These are phyloP conservation scores for Tetrahymena malaccensis DNA, from an alignment of 73 alveolate genomes.

Conservation along the genomic window DNA sequence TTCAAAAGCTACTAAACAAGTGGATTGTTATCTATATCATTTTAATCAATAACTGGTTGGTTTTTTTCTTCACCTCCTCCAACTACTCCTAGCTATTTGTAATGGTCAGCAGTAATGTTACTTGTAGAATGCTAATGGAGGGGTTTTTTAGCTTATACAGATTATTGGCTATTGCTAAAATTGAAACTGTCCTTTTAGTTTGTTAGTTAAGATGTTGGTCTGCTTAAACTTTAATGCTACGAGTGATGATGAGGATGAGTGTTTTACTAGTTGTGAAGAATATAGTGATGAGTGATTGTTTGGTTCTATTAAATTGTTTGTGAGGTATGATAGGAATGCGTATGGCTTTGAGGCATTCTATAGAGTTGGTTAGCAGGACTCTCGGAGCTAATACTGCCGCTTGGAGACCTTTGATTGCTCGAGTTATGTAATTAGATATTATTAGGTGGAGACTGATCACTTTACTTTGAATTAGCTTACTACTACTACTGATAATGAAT, in stretches of 20 bases:
- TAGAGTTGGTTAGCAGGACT: not conserved
- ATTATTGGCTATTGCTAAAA: not conserved
- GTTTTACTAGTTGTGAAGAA: not conserved
- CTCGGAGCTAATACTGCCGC: not conserved
- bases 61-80: not conserved
- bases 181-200: not conserved
- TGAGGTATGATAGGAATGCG: not conserved
- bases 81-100: not conserved
- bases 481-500: not conserved
- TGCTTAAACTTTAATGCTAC: not conserved
- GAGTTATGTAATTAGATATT: not conserved
- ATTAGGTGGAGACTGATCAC: not conserved
- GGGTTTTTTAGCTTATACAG: not conserved
- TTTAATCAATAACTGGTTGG: not conserved
- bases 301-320: not conserved
- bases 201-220: not conserved
- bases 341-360: not conserved
- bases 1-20: not conserved
- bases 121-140: not conserved
- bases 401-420: not conserved
- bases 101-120: not conserved
- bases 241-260: not conserved
- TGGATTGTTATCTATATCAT: not conserved
- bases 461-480: not conserved
- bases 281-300: not conserved